A percentile compares a stretch with the other conserved stretches of the same genome.
These are phyloP conservation scores for Ricinus communis DNA, from an alignment of 345 rosid genomes.

Conservation along the genomic window DNA sequence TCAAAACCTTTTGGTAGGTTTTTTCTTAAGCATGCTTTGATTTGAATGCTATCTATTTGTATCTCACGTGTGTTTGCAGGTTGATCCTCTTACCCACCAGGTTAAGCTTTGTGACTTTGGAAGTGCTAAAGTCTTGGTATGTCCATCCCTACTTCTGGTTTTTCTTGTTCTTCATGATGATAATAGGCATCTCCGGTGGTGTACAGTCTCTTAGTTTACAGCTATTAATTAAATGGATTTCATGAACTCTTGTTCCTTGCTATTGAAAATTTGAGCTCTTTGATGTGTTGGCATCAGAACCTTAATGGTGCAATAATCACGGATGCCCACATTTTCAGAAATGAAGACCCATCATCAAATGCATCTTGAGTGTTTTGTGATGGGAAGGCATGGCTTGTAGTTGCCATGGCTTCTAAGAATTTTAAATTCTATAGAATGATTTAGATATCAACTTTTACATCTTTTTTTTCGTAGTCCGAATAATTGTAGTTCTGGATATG, in stretches of 20 bases:
- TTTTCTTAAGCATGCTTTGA: neutral
- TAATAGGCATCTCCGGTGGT: neutral
- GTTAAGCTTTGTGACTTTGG: conserved; percentile 60
- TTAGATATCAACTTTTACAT: too few relatives aligned
- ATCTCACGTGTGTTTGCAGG: conserved; percentile 29
- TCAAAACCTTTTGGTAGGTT: conserved; percentile 39
- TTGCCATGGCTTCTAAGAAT: neutral
- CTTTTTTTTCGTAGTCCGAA: neutral
- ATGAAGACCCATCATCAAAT: neutral
- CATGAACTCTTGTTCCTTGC: neutral
- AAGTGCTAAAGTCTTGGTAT: conserved; percentile 60
- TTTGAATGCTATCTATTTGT: neutral
- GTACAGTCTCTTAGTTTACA: neutral
- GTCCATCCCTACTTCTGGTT: neutral
- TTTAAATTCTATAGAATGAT: neutral
- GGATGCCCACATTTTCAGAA: neutral
- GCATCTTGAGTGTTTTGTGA: neutral
- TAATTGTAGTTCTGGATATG: too few relatives aligned
- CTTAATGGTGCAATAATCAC: neutral
- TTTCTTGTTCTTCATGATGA: neutral
- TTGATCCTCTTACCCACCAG: conserved; percentile 53
- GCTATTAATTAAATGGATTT: neutral
- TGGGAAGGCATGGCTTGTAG: neutral
- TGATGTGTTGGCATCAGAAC: neutral
- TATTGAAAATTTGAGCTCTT: neutral